Evolutionary conservation across 2,329 filamentous ascomycete genomes (phyloP).

Genomic region (Xylaria hypoxylon): DNA sequence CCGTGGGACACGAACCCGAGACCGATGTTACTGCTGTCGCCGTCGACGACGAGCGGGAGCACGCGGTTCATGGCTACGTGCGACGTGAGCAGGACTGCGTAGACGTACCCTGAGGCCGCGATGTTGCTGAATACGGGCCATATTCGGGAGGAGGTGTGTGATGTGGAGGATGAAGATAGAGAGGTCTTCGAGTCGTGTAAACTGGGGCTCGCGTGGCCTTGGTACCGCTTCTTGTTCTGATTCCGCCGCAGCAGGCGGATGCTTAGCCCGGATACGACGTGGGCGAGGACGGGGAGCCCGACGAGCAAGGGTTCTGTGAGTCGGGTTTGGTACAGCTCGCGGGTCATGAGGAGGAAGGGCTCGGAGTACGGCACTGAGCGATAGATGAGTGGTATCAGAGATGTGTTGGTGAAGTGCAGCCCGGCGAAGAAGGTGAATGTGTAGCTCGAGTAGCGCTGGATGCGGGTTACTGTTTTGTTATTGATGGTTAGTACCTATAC

Average conservation of each 20-base stretch:
- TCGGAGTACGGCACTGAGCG: slow-evolving; percentile 80
- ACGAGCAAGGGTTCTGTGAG: slow-evolving; percentile 84
- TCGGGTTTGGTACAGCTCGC: slow-evolving; percentile 90
- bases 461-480: slow-evolving; percentile 56
- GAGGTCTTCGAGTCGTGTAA: slow-evolving; percentile 53
- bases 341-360: slow-evolving; percentile 87
- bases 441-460: slow-evolving; percentile 92
- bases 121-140: slow-evolving; percentile 81
- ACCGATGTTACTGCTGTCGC: slow-evolving; percentile 87
- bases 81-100: slow-evolving; percentile 72
- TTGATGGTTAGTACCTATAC: slow-evolving; percentile 13
- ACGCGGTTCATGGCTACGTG: slow-evolving; percentile 82
- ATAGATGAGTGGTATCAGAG: slow-evolving; percentile 80
- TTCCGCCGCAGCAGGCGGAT: slow-evolving; percentile 80
- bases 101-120: slow-evolving; percentile 76
- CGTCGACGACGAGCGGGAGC: slow-evolving; percentile 80
- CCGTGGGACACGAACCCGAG: slow-evolving; percentile 87
- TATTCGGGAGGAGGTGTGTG: slow-evolving; percentile 45
- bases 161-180: slow-evolving; percentile 45
- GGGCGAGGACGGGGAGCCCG: slow-evolving; percentile 77
- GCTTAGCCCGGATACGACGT: slow-evolving; percentile 80
- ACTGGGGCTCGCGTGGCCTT: slow-evolving; percentile 75
- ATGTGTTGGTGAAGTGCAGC: slow-evolving; percentile 84
- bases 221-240: slow-evolving; percentile 80
- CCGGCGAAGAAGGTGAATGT: slow-evolving; percentile 80